Base-by-base conservation (phyloP, 2,329 filamentous ascomycete genomes). In the Mollisia scopiformis region DNA sequence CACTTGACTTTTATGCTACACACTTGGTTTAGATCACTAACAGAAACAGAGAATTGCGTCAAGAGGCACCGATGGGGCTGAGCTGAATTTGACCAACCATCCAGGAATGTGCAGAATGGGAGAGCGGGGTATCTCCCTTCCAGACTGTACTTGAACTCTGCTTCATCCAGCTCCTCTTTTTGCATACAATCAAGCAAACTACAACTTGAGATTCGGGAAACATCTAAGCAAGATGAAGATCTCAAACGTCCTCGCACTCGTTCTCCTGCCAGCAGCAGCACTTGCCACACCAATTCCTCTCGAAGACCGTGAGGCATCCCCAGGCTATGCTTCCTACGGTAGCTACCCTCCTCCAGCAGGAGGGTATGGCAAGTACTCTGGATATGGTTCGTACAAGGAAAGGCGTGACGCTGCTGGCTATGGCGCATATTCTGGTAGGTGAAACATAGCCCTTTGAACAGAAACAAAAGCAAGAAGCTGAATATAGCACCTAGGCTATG, bases 351-450 rank as follows among this genome's bases (percentile, higher is more conserved):
- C 43, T 6, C 43, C 43, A 11, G 13, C 43, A 39, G 62, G 59
- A 10, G 25, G 55, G 1, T 65, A 59, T 49, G 62, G 62, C 4
- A 53, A 58, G 30, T 63, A 63, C 51, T 52, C 28, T 7, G 41
- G 19, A 7, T 62, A 65, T 37, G 62, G 61, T 2, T 31, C 41
- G 1, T 63, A 62, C 13, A 47, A 47, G 21, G 43, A 27, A 16
- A 59, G 41, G 33, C 57, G 50, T 21, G 57, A 59, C 14, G 51
- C 41, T 25, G 55, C 41, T 10, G 59, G 56, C 6, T 62, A 62
- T 50, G 60, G 56, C 11, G 35, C 19, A 1, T 62, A 62, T 31
- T 16, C 21, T 7, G 23, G 43, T 47, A 13, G 10, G 43, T 25
- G 11, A 13, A 16, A 14, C 23, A 11, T 5, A 28, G 10, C 10